Evolutionary conservation across 768 basidiomycete species (phyloP).

Genomic region (Boletus coccyginus): DNA sequence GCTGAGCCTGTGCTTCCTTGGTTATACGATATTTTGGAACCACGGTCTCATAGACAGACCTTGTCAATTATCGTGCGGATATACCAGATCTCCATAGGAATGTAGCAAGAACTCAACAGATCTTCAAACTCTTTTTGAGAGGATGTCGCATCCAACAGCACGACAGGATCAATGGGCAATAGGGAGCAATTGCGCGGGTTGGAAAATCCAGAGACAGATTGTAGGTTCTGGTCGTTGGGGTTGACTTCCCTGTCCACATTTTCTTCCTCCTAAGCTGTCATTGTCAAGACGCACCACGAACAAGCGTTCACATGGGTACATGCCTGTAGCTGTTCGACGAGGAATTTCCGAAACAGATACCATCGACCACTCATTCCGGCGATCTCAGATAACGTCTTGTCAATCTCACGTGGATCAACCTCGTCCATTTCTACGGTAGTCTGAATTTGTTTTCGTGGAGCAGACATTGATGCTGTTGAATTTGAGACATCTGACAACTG

Average conservation of each 20-base stretch:
- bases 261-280: constrained; percentile 17
- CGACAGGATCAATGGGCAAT: constrained; percentile 8
- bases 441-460: constrained; percentile 32
- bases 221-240: constrained; percentile 4
- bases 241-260: constrained; percentile 1
- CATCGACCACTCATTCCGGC: constrained; percentile 90
- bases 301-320: constrained; percentile 6
- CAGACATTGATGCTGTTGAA: constrained; percentile 34
- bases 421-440: constrained; percentile 45
- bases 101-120: constrained; percentile 71
- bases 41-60: constrained; percentile 38
- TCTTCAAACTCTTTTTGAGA: constrained; percentile 63
- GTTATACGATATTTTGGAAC: not conserved
- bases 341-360: constrained; percentile 86
- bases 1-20: constrained; percentile 65
- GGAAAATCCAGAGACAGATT: not conserved
- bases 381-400: constrained; percentile 84
- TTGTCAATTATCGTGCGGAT: constrained; percentile 83
- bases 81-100: constrained; percentile 93
- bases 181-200: not conserved
- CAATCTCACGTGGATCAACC: constrained; percentile 87
- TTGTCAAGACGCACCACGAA: not conserved
- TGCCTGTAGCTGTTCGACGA: constrained; percentile 71
- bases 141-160: constrained; percentile 44
- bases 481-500: constrained; percentile 51